These are phyloP conservation scores for Meredithiella fracta DNA, from an alignment of 2,329 filamentous ascomycete species.

Conservation along the genomic window DNA sequence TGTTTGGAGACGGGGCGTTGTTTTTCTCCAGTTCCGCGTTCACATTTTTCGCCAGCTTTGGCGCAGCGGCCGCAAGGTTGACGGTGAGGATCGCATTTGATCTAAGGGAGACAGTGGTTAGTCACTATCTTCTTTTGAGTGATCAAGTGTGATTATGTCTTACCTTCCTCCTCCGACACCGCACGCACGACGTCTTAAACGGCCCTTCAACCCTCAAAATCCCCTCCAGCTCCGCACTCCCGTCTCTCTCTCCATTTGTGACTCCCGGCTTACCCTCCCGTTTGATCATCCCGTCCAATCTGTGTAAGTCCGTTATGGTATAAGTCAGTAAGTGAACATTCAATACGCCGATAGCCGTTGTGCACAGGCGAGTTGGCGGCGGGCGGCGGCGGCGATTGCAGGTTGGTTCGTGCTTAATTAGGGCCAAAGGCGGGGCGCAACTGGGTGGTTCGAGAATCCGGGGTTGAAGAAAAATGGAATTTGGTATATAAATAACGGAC, in stretches of 20 bases:
- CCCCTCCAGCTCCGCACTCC: no score
- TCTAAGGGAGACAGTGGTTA: conserved; percentile 16
- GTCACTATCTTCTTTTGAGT: no score
- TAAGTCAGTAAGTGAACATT: no score
- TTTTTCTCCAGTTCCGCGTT: conserved; percentile 27
- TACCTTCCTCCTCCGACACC: conserved; percentile 29
- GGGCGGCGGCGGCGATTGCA: no score
- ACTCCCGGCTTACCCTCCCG: neutral
- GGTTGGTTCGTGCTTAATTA: no score
- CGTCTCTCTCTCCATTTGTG: no score
- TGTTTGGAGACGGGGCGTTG: conserved; percentile 29
- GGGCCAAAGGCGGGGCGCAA: no score
- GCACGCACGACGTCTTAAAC: conserved; percentile 25
- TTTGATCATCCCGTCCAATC: neutral
- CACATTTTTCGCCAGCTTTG: conserved; percentile 26
- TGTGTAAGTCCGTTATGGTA: no score
- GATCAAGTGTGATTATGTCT: conserved; percentile 6
- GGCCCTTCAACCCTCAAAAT: conserved; percentile 19
- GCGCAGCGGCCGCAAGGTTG: conserved; percentile 33
- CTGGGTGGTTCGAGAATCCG: no score
- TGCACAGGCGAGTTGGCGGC: no score
- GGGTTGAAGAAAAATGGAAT: no score
- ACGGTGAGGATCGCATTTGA: conserved; percentile 34
- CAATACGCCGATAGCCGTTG: neutral
- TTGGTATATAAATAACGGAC: no score